Evolutionary conservation across 768 basidiomycete genomes (phyloP).

Genomic region (Phanerodontia chrysosporium): DNA sequence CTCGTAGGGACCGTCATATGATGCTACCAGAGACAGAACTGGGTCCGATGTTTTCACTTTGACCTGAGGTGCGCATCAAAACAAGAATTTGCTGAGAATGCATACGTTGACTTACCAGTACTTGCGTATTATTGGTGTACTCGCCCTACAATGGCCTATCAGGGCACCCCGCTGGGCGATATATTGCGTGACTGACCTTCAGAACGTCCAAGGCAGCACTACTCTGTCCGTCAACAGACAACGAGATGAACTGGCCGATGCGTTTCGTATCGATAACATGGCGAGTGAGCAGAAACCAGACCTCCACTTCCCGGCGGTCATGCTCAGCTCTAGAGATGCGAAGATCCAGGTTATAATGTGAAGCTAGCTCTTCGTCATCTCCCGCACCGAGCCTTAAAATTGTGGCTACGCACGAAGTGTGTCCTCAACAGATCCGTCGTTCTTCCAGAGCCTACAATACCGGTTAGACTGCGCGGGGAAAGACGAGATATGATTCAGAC

Average conservation of each 20-base stretch:
- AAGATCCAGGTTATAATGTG: not conserved
- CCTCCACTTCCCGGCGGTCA: constrained; percentile 29
- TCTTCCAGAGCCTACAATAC: constrained; percentile 13
- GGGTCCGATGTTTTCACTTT: not conserved
- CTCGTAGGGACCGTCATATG: constrained; percentile 62
- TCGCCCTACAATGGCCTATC: constrained; percentile 25
- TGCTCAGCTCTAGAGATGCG: not conserved
- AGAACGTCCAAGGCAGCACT: constrained; percentile 9
- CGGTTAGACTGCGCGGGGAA: not conserved
- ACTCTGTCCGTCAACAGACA: constrained; percentile 45
- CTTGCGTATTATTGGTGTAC: constrained; percentile 42
- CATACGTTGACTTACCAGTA: constrained; percentile 30
- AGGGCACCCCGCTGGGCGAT: not conserved
- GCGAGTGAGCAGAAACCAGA: constrained; percentile 81
- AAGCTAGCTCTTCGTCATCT: not conserved
- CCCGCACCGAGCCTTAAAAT: too few species aligned
- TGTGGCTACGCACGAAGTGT: constrained; percentile 8
- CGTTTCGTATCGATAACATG: constrained; percentile 63
- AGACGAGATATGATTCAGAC: constrained; percentile 23
- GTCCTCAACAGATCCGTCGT: constrained; percentile 26
- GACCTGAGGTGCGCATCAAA: not conserved
- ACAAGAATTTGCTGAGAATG: not conserved
- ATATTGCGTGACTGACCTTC: not conserved
- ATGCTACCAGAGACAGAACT: constrained; percentile 50
- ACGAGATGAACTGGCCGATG: constrained; percentile 63